Base-by-base conservation (phyloP, 352 stramenopile species). In the Phytophthora megakarya region DNA sequence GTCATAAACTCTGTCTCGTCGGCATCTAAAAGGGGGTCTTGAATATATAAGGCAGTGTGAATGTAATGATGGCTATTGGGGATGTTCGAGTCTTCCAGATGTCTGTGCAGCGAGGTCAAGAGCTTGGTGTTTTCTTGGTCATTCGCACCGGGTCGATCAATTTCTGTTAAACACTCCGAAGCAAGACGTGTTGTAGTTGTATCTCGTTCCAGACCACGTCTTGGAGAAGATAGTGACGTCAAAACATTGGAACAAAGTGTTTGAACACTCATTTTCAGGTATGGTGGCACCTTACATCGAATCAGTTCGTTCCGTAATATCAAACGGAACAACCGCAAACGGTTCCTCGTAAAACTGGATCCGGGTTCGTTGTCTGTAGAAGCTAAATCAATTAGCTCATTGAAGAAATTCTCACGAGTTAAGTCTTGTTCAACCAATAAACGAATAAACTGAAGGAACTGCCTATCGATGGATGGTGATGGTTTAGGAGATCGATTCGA, bases 391-490 rank as follows among this genome's bases (percentile, higher is more conserved):
- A 61, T 2, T 44, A 70, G 45, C 11, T 70, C 76, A 49, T 54
- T 38, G 16, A 81, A 67, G 30, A 88, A 76, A 23, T 47, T 73
- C 2, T 23, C 26, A 0, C 46, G 37, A 0, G 74, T 88, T 18
- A 38, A 21, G 30, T 70, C 40, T 53, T 88, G 81, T 1, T 50
- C 21, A 5, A 83, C 9, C 7, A 90, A 37, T 33, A 82, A 25
- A 0, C 72, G 74, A n/a, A 86, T 45, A 33, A 78, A 81, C 26
- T 58, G 47, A 5, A 88, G 46, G 3, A 88, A 70, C 1, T 57
- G 50, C 3, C 68, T 62, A 44, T 80, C 67, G 16, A 87, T 72
- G 43, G 35, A 59, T 9, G 32, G 61, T 12, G 44, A 47, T 3
- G 25, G 39, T 25, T 60, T 55, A 15, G 39, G 26, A 32, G 22